Evolutionary conservation across 345 rosid species (phyloP).

Genomic region (Cardamine resedifolia): DNA sequence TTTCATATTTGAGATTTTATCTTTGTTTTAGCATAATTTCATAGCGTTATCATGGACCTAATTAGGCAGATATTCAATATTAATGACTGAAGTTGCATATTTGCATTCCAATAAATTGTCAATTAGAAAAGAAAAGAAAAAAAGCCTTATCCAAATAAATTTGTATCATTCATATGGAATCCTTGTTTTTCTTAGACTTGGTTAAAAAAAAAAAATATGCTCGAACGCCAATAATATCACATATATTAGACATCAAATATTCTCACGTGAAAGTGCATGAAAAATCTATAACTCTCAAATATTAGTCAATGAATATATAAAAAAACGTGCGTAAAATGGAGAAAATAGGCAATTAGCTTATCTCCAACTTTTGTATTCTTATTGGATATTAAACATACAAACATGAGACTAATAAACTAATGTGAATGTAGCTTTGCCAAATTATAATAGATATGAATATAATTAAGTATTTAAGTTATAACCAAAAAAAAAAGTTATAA

Average conservation of each 20-base stretch:
- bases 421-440: conserved; percentile 15
- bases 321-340: conserved; percentile 21
- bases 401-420: not conserved
- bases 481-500: too few species aligned
- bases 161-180: not conserved
- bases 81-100: conserved; percentile 10
- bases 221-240: not conserved
- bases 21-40: conserved; percentile 4
- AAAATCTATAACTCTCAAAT: conserved; percentile 7
- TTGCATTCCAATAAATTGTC: not conserved
- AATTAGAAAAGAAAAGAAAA: not conserved
- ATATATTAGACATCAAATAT: not conserved
- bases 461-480: too few species aligned
- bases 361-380: not conserved
- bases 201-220: not conserved
- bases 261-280: conserved; percentile 30
- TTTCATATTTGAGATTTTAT: conserved; percentile 21
- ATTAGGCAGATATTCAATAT: conserved; percentile 5
- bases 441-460: conserved; percentile 6
- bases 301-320: not conserved
- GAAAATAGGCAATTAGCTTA: not conserved
- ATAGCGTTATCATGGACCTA: conserved; percentile 6
- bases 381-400: not conserved
- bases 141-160: not conserved
- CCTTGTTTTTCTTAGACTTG: not conserved